phyloP scores from a whole-genome alignment of 345 rosid species.

The Eucalyptus regnans region DNA sequence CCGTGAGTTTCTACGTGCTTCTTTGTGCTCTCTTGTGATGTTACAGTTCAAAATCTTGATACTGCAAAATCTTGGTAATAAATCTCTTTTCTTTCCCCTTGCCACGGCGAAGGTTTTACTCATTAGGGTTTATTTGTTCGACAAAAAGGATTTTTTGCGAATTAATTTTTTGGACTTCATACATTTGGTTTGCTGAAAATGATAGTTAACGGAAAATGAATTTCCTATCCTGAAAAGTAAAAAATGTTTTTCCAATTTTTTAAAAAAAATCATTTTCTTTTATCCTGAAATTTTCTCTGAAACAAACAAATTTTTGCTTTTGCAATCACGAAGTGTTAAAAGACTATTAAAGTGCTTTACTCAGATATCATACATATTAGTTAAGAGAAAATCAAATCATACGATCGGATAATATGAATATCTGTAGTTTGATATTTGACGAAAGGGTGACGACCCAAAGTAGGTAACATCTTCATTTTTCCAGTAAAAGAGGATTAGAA shows the following conservation, averaged over 20 bases:
- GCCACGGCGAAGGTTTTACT: background rate
- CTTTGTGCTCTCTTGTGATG: background rate
- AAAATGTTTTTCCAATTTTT: background rate
- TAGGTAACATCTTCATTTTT: background rate
- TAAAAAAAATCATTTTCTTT: background rate
- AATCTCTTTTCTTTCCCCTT: background rate
- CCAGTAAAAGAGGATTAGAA: background rate
- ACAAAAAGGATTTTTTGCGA: background rate
- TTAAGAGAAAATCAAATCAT: background rate
- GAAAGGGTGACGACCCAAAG: background rate
- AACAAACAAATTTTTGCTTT: background rate
- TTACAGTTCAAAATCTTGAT: background rate
- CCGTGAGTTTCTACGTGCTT: background rate
- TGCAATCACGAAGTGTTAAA: background rate
- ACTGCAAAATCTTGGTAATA: background rate
- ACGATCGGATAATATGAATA: background rate
- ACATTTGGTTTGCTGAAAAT: rapidly evolving
- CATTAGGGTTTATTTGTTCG: background rate
- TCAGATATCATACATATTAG: background rate
- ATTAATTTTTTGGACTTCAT: background rate
- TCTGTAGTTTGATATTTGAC: background rate
- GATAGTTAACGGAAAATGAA: rapidly evolving
- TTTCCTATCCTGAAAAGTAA: background rate
- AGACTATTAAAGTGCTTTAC: background rate
- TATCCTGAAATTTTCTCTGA: background rate